Base-by-base conservation (phyloP, 345 rosid genomes). In the Gossypium rotundifolium region DNA sequence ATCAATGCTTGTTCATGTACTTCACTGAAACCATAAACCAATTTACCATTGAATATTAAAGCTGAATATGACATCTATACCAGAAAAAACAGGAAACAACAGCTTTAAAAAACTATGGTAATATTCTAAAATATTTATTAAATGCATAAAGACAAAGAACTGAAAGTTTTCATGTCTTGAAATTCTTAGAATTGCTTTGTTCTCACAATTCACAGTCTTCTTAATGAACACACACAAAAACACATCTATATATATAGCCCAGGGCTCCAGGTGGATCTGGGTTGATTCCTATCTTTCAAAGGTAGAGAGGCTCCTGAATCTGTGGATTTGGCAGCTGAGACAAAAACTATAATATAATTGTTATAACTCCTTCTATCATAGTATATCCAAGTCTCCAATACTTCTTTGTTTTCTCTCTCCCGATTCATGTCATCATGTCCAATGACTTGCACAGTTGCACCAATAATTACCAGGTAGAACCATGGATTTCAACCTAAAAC, bases 1-100 rank as follows among this genome's bases (percentile, higher is more conserved):
- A 83, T 65, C 71, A 91, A 65, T 57, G 98, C 97, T 82, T 95
- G 99, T 83, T 95, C 99, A 54, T 93, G 96, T 75, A 93, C 99
- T 84, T 91, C 98, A 79, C 99, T 95, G 91, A 76, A 85, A 76
- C 61, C 74, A 80, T 78, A 65, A 53, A 76, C 65, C 80, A 84
- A 57, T 76, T 76, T 46, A 78, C 51, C 70, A 73, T 52, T 73
- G 79, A 54, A 79, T 2, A 65, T 38, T 64, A 44, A 55, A 55
- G 72, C 61, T 61, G 58, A 53, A 42, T 62, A 51, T 13, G 40
- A 62, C 46, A 71, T 27, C 68, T 51, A 70, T 44, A 70, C 71
- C 23, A 60, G 46, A 48, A 65, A 11, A 11, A 2, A 46, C 55
- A 8, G 20, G 55, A 67, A 66, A 48, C 40, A 40, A 46, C 55